Evolutionary conservation across 2,329 filamentous ascomycete species (phyloP).

Genomic region (Ophiostoma perfectum): DNA sequence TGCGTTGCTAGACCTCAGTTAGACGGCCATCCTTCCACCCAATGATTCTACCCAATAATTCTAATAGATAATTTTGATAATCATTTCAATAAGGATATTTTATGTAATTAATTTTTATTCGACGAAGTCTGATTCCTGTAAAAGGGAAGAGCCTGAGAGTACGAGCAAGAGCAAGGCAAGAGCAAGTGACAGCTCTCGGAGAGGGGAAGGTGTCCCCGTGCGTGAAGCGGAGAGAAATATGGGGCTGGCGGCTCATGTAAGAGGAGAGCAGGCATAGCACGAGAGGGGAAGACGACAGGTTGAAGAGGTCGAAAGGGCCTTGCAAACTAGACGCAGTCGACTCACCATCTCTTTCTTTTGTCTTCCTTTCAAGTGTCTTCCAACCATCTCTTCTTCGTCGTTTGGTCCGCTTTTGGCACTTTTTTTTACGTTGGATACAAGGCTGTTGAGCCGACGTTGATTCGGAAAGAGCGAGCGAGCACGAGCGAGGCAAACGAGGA

Average conservation of each 20-base stretch:
- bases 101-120: too few species aligned
- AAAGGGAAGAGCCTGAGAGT: too few species aligned
- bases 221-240: conserved; percentile 1
- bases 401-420: conserved; percentile 5
- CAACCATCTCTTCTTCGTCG: not conserved
- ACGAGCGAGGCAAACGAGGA: not conserved
- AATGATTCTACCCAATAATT: too few species aligned
- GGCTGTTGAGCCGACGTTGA: not conserved
- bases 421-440: not conserved
- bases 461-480: not conserved
- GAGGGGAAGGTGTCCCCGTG: not conserved
- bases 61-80: too few species aligned
- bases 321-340: not conserved
- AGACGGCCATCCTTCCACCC: too few species aligned
- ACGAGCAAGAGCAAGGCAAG: too few species aligned
- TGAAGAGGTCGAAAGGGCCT: too few species aligned
- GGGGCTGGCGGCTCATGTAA: not conserved
- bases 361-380: not conserved
- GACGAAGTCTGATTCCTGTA: too few species aligned
- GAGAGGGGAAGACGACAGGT: not conserved
- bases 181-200: not conserved
- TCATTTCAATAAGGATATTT: too few species aligned
- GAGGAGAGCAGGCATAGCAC: not conserved
- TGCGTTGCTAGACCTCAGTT: too few species aligned
- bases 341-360: not conserved